Base-by-base conservation (phyloP, 768 basidiomycete genomes). In the Collybia sp. region DNA sequence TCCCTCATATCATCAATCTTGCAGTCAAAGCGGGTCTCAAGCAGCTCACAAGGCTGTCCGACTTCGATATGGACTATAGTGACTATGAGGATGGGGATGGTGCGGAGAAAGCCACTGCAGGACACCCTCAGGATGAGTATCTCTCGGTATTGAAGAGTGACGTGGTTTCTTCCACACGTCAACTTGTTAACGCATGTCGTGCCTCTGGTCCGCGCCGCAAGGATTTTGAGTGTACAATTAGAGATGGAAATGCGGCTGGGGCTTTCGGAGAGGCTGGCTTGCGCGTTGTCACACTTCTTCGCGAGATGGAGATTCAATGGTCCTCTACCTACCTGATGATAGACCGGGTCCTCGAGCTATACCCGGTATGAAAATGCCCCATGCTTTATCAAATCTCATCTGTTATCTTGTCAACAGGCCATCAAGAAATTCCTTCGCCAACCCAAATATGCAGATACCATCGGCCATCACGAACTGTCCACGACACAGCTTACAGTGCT, bases 261-360 rank as follows among this genome's bases (percentile, higher is more conserved):
- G 8, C 30, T 16, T 30, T 46, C 44, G 6, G 17, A n/a, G 17
- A 16, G 9, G 40, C 3, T 25, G 25, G 3, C 1, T 43, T 61
- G 4, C 48, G 38, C 2, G 42, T 45, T 10, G 49, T 62, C 5
- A 32, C 49, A n/a, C 46, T 65, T 3, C 37, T 67, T 10, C 45
- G 48, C 12, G 63, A 66, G 39, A 54, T 65, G 2, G 61, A 65
- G 10, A 55, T 53, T 3, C 50, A 60, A 2, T 64, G 61, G 65
- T 67, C 66, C 2, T 62, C 66, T 18, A 65, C 53, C 2, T 65
- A 54, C 20, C 35, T 59, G 1, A 68, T 68, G 64, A 58, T 64
- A 46, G 60, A 62, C 31, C 51, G 59, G 4, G 45, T 58, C 13
- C 40, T 65, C 0, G 47, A 56, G n/a, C 52, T 58, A 10, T 58